phyloP scores from a whole-genome alignment of 129 eudicot species.

The Chrysanthemum seticuspe region DNA sequence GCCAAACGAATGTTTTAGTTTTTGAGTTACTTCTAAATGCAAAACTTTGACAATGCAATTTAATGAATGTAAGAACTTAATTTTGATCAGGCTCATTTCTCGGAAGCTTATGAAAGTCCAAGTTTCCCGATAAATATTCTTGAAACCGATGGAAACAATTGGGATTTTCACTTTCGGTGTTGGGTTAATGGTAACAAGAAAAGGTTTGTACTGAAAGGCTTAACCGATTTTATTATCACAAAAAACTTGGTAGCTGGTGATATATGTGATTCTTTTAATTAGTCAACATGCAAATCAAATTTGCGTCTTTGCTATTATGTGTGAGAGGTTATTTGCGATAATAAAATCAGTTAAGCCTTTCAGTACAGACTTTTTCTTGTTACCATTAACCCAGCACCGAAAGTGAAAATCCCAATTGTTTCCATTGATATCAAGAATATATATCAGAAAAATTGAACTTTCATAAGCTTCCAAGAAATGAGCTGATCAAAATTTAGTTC shows the following conservation, averaged over 20 bases:
- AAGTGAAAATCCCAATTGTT: constrained; percentile 33
- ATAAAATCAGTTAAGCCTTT: constrained; percentile 54
- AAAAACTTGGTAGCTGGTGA: constrained; percentile 53
- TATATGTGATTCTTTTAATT: constrained; percentile 35
- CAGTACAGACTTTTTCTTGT: constrained; percentile 39
- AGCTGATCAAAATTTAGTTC: constrained; percentile 26
- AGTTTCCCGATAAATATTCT: constrained; percentile 31
- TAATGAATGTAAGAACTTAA: not conserved
- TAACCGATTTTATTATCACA: constrained; percentile 40
- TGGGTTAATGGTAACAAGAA: constrained; percentile 32
- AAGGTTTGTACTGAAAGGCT: constrained; percentile 51
- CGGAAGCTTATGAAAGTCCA: constrained; percentile 31
- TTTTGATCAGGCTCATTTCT: constrained; percentile 45
- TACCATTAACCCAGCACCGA: constrained; percentile 36
- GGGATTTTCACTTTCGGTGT: constrained; percentile 42
- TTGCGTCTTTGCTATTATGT: too few species aligned
- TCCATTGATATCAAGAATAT: constrained; percentile 52
- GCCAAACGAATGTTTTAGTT: not conserved
- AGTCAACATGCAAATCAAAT: constrained; percentile 9
- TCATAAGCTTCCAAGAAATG: constrained; percentile 40
- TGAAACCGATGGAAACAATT: constrained; percentile 52
- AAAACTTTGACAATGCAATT: not conserved
- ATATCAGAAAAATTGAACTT: constrained; percentile 25
- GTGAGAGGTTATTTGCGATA: constrained; percentile 23
- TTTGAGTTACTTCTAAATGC: not conserved